Conservation (phyloP, 192 early-diverging fungal genomes). For the Coemansia sp. region DNA sequence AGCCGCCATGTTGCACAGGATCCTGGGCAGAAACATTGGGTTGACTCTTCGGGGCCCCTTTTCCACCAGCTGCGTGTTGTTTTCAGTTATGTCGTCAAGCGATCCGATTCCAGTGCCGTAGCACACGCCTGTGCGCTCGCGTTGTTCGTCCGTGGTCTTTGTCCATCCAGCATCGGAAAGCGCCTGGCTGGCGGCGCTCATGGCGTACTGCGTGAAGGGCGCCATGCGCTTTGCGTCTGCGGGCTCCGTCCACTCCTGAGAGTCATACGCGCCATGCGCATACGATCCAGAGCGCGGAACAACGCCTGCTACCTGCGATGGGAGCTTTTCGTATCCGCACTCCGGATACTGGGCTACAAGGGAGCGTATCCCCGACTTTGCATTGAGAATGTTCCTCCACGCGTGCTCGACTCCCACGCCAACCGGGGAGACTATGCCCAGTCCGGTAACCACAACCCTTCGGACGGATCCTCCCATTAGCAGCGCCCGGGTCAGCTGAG, state of each 20-base stretch:
- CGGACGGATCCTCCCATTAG: slow-evolving; percentile 20
- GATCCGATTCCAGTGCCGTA: slow-evolving; percentile 94
- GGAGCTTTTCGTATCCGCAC: slow-evolving; percentile 63
- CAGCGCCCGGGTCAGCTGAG: not conserved
- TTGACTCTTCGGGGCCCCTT: slow-evolving; percentile 73
- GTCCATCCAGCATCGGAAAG: slow-evolving; percentile 81
- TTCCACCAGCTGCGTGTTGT: slow-evolving; percentile 50
- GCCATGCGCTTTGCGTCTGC: slow-evolving; percentile 79
- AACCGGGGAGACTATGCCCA: slow-evolving; percentile 91
- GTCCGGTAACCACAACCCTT: slow-evolving; percentile 93
- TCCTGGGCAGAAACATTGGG: slow-evolving; percentile 89
- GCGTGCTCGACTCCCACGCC: slow-evolving; percentile 69
- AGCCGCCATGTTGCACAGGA: slow-evolving; percentile 93
- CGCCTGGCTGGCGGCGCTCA: slow-evolving; percentile 81
- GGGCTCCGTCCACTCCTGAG: slow-evolving; percentile 71
- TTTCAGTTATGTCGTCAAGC: slow-evolving; percentile 77
- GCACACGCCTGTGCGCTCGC: slow-evolving; percentile 80
- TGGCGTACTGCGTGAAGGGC: slow-evolving; percentile 85
- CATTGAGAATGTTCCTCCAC: slow-evolving; percentile 75
- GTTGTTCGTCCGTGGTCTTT: slow-evolving; percentile 56
- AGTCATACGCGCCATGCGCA: slow-evolving; percentile 65
- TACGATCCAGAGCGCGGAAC: slow-evolving; percentile 59
- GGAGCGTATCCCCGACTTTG: slow-evolving; percentile 76
- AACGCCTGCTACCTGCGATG: slow-evolving; percentile 75
- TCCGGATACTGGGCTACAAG: slow-evolving; percentile 25